Evolutionary conservation across 257 asterid species (phyloP).

Genomic region (Marsdenia floribunda): DNA sequence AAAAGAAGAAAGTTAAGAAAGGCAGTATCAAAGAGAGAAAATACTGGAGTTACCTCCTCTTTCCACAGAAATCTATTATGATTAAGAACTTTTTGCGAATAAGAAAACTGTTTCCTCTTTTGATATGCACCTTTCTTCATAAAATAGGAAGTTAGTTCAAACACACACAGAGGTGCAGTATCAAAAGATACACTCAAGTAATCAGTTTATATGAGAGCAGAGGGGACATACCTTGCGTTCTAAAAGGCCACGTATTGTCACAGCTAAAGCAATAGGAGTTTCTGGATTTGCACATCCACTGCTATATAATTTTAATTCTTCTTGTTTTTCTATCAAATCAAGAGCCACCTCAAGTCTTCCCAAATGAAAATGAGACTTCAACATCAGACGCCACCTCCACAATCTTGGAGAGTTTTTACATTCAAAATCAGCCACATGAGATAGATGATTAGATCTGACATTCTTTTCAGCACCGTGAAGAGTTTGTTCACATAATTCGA

Average conservation of each 20-base stretch:
- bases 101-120: not conserved
- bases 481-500: constrained; percentile 69
- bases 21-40: not conserved
- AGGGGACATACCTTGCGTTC: constrained; percentile 48
- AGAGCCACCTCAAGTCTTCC: constrained; percentile 88
- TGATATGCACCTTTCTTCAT: not conserved
- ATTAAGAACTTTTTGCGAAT: not conserved
- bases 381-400: constrained; percentile 84
- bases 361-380: constrained; percentile 59
- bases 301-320: constrained; percentile 45
- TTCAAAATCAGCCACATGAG: constrained; percentile 22
- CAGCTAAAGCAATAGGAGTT: constrained; percentile 44
- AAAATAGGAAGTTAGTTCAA: not conserved
- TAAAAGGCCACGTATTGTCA: constrained; percentile 70
- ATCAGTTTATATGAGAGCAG: not conserved
- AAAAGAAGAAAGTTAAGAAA: not conserved
- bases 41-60: not conserved
- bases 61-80: not conserved
- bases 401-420: constrained; percentile 35
- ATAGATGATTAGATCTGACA: constrained; percentile 24
- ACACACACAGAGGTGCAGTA: not conserved
- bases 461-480: constrained; percentile 65
- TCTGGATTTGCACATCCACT: constrained; percentile 31
- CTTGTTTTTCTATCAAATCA: constrained; percentile 68
- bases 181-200: not conserved